Evolutionary conservation across 2,329 filamentous ascomycete species (phyloP), one percentile per base, ranked within the genome.

Genomic region (Pseudocercospora fijiensis): DNA sequence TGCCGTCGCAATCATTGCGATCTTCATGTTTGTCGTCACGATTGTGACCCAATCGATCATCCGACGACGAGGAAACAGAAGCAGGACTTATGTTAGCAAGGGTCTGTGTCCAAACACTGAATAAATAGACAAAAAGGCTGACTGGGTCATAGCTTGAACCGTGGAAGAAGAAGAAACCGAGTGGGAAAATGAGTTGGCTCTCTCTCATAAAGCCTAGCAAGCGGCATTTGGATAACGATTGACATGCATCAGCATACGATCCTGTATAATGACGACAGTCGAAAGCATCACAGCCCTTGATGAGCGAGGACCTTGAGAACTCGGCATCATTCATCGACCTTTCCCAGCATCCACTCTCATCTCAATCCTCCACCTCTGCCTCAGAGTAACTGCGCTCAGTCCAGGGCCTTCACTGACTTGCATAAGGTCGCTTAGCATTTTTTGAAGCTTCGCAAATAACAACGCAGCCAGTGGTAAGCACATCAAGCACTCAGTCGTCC

Each of bases 401-500:
- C n/a, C n/a, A n/a, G n/a, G n/a, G n/a, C n/a, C n/a, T n/a, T n/a
- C n/a, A n/a, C n/a, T n/a, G n/a, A n/a, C n/a, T n/a, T n/a, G n/a
- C n/a, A n/a, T n/a, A n/a, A n/a, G n/a, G n/a, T n/a, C n/a, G n/a
- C n/a, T n/a, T n/a, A 33, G 30, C 9, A 33, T 16, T 13, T 13
- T 16, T 13, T 3, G 30, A 30, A 41, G 3, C 16, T 18, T 41
- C 37, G 37, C 16, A 41, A 7, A 18, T n/a, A 16, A n/a, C 7
- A 41, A 6, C 16, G n/a, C 16, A 8, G 37, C 13, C 37, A 45
- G 13, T 45, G 41, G n/a, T 57, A 2, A 24, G 8, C 20, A 16
- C 30, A 24, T n/a, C n/a, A n/a, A n/a, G 53, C 9, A 74, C 16
- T 53, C 49, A 53, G 69, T 77, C 72, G 56, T 79, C 75, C 62